Evolutionary conservation across 148 eudicot genomes (phyloP), one percentile per base, ranked within the genome.

Genomic region (Vaccinium vitisidaea): DNA sequence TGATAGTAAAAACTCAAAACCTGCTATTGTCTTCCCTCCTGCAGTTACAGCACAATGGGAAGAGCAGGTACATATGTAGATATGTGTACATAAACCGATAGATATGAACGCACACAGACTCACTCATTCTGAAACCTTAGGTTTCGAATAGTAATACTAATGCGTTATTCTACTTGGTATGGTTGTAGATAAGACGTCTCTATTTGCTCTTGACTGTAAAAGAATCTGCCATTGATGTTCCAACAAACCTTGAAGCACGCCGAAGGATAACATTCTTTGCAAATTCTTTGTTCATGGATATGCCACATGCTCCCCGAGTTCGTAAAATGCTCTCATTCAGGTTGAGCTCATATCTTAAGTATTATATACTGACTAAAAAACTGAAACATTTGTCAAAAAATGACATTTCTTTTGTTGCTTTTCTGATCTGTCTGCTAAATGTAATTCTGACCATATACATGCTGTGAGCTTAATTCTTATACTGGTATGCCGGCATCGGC

Each of bases 21-120:
- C 89, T 84, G 88, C 90, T 70, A 90, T 94, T 67, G 83, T 79
- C 32, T 97, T 83, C 84, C 99, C 99, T 84, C 98, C 98, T 52
- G 88, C 86, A 85, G 91, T 91, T 84, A 92, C 98, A 80, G 90
- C 98, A 82, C 95, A 94, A 58, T 97, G 97, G 98, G 99, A 95
- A 91, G 98, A 97, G 78, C 98, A 97, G 96, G 98, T 94, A 84
- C 54, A 46, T 53, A 54, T 19, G 15, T 19, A 61, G 21, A 61
- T 8, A n/a, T 82, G 52, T 16, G 49, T 39, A 39, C 49, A 4
- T 50, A 77, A 16, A 80, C 25, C 54, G 63, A 25, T 55, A 12
- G 70, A 25, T 50, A 30, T 3, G 1, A 80, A 75, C 48, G 9
- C 67, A 27, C 76, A 46, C 23, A 78, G 18, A 32, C 18, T 19